These are phyloP conservation scores for Viridothelium virens DNA, from an alignment of 495 filamentous ascomycete genomes.

Conservation along the genomic window DNA sequence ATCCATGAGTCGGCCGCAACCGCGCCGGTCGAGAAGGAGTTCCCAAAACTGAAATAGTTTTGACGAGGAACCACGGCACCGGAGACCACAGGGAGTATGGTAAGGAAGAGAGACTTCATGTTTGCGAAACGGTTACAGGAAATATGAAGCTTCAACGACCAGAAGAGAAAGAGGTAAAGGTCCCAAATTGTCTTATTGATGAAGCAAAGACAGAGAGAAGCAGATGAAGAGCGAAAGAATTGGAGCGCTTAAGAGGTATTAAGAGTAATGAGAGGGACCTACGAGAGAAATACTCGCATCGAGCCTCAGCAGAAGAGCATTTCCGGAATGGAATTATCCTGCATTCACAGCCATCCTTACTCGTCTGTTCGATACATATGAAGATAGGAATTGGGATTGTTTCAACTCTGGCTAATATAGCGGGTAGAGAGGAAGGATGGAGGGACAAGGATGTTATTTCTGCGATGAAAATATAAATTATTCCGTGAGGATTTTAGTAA, in stretches of 20 bases:
- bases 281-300: conserved; percentile 9
- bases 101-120: conserved; percentile 10
- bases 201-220: conserved; percentile 3
- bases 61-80: conserved; percentile 11
- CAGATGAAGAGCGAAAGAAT: conserved; percentile 1
- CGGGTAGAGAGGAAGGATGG: conserved; percentile 6
- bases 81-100: conserved; percentile 9
- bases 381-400: conserved; percentile 3
- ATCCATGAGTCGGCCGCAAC: conserved; percentile 34
- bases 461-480: conserved; percentile 10
- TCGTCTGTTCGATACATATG: conserved; percentile 6
- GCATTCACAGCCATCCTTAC: not conserved
- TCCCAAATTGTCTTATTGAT: not conserved
- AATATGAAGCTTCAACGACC: conserved; percentile 7
- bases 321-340: conserved; percentile 8
- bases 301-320: conserved; percentile 1
- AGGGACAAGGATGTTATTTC: conserved; percentile 3
- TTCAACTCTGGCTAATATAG: conserved; percentile 8
- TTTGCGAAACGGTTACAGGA: conserved; percentile 2
- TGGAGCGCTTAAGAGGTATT: not conserved
- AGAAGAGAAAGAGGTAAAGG: conserved; percentile 8
- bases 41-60: conserved; percentile 13
- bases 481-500: not conserved
- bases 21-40: conserved; percentile 36
- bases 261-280: not conserved